Conservation (phyloP, 192 early-diverging fungal genomes). For the Hyaloraphidium curvatum region DNA sequence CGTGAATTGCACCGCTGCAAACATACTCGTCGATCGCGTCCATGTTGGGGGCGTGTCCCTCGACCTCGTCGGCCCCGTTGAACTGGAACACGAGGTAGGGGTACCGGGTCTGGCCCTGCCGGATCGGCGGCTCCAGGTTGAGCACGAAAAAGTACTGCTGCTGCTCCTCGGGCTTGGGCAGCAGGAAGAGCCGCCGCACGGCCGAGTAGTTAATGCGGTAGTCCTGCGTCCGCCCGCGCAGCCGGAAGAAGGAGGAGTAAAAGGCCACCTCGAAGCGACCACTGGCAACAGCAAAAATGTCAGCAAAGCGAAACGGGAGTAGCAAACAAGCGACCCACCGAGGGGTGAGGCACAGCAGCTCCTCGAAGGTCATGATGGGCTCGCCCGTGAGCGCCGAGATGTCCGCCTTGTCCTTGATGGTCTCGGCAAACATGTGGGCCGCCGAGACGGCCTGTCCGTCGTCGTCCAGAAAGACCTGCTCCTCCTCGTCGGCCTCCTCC, state of each 20-base stretch:
- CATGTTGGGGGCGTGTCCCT: slow-evolving; percentile 53
- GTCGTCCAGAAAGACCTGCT: slow-evolving; percentile 31
- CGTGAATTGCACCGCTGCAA: too few relatives aligned
- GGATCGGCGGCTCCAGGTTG: slow-evolving; percentile 84
- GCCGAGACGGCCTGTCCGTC: slow-evolving; percentile 53
- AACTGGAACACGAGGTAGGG: slow-evolving; percentile 94
- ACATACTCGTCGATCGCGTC: slow-evolving; percentile 27
- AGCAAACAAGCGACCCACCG: slow-evolving; percentile 25
- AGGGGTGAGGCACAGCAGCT: slow-evolving; percentile 77
- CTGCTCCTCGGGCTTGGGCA: slow-evolving; percentile 88
- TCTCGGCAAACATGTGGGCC: slow-evolving; percentile 58
- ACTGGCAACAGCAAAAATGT: slow-evolving; percentile 18
- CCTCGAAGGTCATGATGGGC: slow-evolving; percentile 70
- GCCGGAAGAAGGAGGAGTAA: slow-evolving; percentile 70
- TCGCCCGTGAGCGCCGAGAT: slow-evolving; percentile 73
- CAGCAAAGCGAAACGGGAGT: background rate
- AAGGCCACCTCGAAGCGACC: slow-evolving; percentile 92
- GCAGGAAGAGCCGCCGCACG: slow-evolving; percentile 65
- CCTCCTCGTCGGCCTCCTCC: slow-evolving; percentile 20
- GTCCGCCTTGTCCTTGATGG: slow-evolving; percentile 77
- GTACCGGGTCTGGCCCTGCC: slow-evolving; percentile 93
- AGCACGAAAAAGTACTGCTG: slow-evolving; percentile 80
- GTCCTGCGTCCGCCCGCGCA: slow-evolving; percentile 95
- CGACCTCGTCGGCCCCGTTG: slow-evolving; percentile 74
- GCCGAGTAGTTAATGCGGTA: slow-evolving; percentile 84